These are phyloP conservation scores for Aureobasidium sp. DNA, from an alignment of 2,329 filamentous ascomycete genomes.

Conservation along the genomic window DNA sequence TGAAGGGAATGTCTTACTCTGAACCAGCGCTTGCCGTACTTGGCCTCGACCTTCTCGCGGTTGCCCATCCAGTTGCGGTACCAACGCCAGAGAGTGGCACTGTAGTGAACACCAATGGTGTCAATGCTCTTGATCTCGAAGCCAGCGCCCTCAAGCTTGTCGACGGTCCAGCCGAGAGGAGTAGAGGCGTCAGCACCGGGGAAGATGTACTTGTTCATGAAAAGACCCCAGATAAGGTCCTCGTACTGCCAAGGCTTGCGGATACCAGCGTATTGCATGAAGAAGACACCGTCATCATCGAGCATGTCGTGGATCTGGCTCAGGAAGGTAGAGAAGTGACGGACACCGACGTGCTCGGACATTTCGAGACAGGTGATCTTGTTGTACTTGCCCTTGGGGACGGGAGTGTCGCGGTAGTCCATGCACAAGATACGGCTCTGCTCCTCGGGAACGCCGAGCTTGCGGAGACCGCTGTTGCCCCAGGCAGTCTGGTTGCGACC, in stretches of 20 bases:
- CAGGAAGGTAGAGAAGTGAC: constrained; percentile 74
- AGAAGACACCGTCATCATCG: constrained; percentile 92
- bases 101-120: constrained; percentile 95
- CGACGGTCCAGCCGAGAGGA: constrained; percentile 79
- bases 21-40: constrained; percentile 95
- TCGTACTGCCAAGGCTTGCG: constrained; percentile 96
- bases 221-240: constrained; percentile 94
- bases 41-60: constrained; percentile 82
- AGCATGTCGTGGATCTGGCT: constrained; percentile 91
- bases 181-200: constrained; percentile 93
- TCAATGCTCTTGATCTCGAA: constrained; percentile 90
- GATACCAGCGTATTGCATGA: constrained; percentile 90
- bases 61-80: constrained; percentile 98
- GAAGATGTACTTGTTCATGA: constrained; percentile 99
- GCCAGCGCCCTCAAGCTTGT: constrained; percentile 76
- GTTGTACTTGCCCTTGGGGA: constrained; percentile 71
- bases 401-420: constrained; percentile 92
- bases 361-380: constrained; percentile 98
- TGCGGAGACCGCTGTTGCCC: constrained; percentile 85
- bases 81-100: constrained; percentile 94
- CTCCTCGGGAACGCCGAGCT: constrained; percentile 71
- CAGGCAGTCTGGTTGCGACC: constrained; percentile 94
- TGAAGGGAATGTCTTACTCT: constrained; percentile 55
- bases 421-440: constrained; percentile 92
- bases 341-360: constrained; percentile 96